Evolutionary conservation across 352 stramenopile genomes (phyloP), one percentile per base, ranked within the genome.

Genomic region (Phytophthora syringae): DNA sequence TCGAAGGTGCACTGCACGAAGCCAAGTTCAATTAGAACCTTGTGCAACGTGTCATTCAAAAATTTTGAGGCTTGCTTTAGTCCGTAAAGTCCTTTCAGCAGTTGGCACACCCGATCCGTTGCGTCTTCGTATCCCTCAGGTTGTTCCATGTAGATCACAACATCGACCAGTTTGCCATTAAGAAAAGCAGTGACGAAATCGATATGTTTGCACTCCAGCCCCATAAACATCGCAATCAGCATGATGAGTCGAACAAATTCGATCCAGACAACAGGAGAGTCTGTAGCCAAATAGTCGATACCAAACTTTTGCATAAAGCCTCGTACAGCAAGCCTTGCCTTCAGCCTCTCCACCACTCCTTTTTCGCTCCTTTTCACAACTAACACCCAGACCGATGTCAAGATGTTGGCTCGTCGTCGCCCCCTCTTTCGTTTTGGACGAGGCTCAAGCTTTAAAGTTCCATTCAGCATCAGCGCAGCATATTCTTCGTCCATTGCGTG

Each of bases 131-230:
- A 64, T 2, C 27, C 18, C 6, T 64, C 45, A 3, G 56, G 56
- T 7, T 52, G 34, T 13, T 64, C 16, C 56, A 64, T 64, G 56
- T 57, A 64, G 21, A 64, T 64, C 2, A n/a, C n/a, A n/a, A n/a
- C n/a, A n/a, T n/a, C n/a, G n/a, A n/a, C n/a, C n/a, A n/a, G n/a
- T n/a, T n/a, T n/a, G n/a, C n/a, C n/a, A n/a, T n/a, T n/a, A n/a
- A n/a, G 22, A 32, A n/a, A n/a, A n/a, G n/a, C n/a, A n/a, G n/a
- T n/a, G n/a, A n/a, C n/a, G n/a, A n/a, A n/a, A n/a, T 58, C 57
- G 3, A 64, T 12, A 27, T 56, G 57, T 5, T 24, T 30, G 30
- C 18, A 57, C 1, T 52, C 20, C 0, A 53, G 18, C 0, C 27
- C 47, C 1, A 52, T 5, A 15, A 24, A 40, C 27, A 58, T 21